Conservation (phyloP, 345 rosid genomes). For the Triadica sebifera region DNA sequence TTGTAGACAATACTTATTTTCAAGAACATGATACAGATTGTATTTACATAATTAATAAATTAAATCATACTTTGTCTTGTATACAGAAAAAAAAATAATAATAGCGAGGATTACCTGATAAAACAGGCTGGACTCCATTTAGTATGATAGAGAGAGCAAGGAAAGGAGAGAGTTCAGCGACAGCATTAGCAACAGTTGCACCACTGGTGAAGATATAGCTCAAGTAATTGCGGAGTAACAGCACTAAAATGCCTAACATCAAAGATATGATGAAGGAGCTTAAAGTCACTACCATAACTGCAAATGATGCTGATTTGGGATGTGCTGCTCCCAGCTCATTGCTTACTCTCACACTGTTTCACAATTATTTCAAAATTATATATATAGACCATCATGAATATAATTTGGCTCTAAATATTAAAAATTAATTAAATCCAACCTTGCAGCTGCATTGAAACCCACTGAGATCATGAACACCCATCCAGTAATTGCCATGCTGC, state of each 20-base stretch:
- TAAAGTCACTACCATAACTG: conserved; percentile 37
- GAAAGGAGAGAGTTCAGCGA: conserved; percentile 53
- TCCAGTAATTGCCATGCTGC: conserved; percentile 25
- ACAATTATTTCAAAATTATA: background rate
- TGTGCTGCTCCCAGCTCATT: conserved; percentile 74
- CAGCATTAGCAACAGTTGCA: conserved; percentile 47
- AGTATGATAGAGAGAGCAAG: conserved; percentile 51
- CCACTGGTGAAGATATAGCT: conserved; percentile 65
- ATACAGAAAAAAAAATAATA: no score
- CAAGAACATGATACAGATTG: background rate
- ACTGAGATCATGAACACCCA: conserved; percentile 29
- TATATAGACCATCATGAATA: background rate
- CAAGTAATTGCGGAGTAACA: conserved; percentile 43
- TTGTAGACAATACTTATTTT: no score
- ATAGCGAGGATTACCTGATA: no score
- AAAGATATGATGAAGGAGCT: conserved; percentile 44
- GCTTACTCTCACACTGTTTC: conserved; percentile 59
- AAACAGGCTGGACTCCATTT: conserved; percentile 54
- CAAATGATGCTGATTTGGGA: conserved; percentile 58
- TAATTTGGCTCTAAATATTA: no score
- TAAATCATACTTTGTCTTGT: no score
- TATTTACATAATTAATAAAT: no score
- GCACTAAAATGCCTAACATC: conserved; percentile 32
- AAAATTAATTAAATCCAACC: conserved; percentile 3
- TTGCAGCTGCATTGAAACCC: conserved; percentile 35